Conservation (phyloP, 2,329 filamentous ascomycete species). For the Hypoxylon sp. region DNA sequence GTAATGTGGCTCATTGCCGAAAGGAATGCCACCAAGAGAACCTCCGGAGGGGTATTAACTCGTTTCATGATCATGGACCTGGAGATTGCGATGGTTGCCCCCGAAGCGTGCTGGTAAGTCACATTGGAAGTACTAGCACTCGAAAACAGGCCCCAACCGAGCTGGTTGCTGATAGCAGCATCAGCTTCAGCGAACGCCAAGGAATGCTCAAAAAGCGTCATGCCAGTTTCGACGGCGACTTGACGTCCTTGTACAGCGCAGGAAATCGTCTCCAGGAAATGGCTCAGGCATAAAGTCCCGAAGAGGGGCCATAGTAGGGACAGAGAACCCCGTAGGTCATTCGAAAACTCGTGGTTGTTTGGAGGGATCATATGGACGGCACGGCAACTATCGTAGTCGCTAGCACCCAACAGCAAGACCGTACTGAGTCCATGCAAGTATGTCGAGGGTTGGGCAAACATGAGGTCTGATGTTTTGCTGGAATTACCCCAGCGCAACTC, state of each 20-base stretch:
- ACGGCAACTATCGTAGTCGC: conserved; percentile 79
- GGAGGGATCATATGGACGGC: conserved; percentile 78
- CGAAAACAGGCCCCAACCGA: conserved; percentile 76
- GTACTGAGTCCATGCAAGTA: conserved; percentile 81
- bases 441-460: conserved; percentile 77
- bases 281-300: conserved; percentile 76
- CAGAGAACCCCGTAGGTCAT: conserved; percentile 79
- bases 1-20: conserved; percentile 89
- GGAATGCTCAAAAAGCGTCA: conserved; percentile 97
- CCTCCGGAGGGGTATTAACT: conserved; percentile 90
- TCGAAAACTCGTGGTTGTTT: conserved; percentile 62
- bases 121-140: conserved; percentile 59
- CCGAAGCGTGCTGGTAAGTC: conserved; percentile 57
- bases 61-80: conserved; percentile 78
- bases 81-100: conserved; percentile 64
- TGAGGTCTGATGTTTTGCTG: conserved; percentile 73
- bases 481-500: conserved; percentile 77
- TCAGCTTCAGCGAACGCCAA: conserved; percentile 97
- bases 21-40: conserved; percentile 87
- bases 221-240: conserved; percentile 87
- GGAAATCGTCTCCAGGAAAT: conserved; percentile 89
- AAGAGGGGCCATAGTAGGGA: conserved; percentile 82
- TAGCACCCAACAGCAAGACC: conserved; percentile 77
- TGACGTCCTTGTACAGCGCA: conserved; percentile 88
- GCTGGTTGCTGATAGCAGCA: conserved; percentile 82